Evolutionary conservation across 257 asterid genomes (phyloP), one percentile per base, ranked within the genome.

Genomic region (Solanum piurae): DNA sequence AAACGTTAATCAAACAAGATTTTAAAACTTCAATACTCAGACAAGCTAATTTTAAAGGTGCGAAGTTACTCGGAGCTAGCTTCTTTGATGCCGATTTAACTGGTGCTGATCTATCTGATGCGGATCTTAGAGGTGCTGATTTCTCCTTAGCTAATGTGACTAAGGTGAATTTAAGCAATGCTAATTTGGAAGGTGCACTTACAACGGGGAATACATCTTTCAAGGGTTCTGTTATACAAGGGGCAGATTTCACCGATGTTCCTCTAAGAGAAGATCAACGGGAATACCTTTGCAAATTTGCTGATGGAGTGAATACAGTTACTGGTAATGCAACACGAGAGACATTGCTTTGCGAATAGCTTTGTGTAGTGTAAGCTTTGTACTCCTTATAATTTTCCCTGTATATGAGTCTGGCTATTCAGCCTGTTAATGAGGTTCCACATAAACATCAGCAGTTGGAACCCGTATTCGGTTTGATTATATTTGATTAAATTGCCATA

Each of bases 41-140:
- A 92, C 99, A 95, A 93, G 95, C 98, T 72, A 95, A 97, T 87
- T 95, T 95, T 90, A 95, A 95, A 92, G 98, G 98, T 49, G 98
- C 98, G n/a, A 94, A 93, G 83, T 91, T 97, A 87, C 42, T 95
- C 34, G 99, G 98, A 80, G 98, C 98, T 88, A 97, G 99, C 94
- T 97, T 95, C 94, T 97, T 97, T 87, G 99, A 95, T 92, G 98
- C 99, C 66, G 99, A 97, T 95, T 91, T 97, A 89, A 97, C 99
- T 88, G 99, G 99, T 86, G 99, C 99, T 16, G 98, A 95, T 92
- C 95, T 97, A 84, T 95, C 99, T 88, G 98, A 94, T 90, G 92
- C 98, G 85, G 99, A 97, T 92, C 98, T 97, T 83, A 93, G 99
- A 94, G 98, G 98, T 66, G 99, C 95, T 74, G 99, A 97, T 88